Evolutionary conservation across 345 rosid species (phyloP), one percentile per base, ranked within the genome.

Genomic region (Populus pruinosa): DNA sequence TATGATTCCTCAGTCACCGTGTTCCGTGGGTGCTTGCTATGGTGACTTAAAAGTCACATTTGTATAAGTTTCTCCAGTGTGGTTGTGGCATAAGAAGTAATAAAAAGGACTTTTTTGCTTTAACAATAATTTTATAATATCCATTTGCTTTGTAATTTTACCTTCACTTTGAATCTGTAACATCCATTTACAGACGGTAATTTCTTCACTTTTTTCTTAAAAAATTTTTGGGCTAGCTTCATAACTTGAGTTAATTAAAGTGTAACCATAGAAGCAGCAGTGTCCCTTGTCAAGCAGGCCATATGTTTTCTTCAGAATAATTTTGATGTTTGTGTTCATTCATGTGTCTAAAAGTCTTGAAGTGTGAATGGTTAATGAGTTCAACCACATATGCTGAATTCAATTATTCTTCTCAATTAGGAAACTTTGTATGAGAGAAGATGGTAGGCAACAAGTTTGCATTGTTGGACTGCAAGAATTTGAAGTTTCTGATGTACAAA

Each of bases 351-450:
- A 36, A 64, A 66, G 50, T 67, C 71, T n/a, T 59, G 0, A 59
- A 23, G 14, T 59, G 8, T 69, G 62, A 39, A 71, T 70, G 75
- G 50, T 73, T 77, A 64, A 25, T 71, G 39, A 61, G 66, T 69
- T 39, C 33, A 27, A n/a, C 6, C 44, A 39, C 25, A 47, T 63
- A 31, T 63, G 49, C 77, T 75, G 65, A 85, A 53, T 82, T 23
- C 41, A 43, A 64, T 67, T 53, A 59, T 69, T 61, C 20, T 76
- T 77, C 55, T 81, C 29, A 56, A 59, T 73, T 78, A 92, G 99
- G 93, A 96, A 96, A 82, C 98, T 96, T 71, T 92, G 96, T 72
- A 93, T 96, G 99, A 90, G 99, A 80, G 99, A 96, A 87, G 99
- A 96, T 88, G 99, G 98, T 27, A 89, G 97, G 29, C 99, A 96